A percentile compares a stretch with the other conserved stretches of the same genome.
These are phyloP conservation scores for Moesziomyces sp. DNA, from an alignment of 1,284 basidiomycete genomes.

Conservation along the genomic window DNA sequence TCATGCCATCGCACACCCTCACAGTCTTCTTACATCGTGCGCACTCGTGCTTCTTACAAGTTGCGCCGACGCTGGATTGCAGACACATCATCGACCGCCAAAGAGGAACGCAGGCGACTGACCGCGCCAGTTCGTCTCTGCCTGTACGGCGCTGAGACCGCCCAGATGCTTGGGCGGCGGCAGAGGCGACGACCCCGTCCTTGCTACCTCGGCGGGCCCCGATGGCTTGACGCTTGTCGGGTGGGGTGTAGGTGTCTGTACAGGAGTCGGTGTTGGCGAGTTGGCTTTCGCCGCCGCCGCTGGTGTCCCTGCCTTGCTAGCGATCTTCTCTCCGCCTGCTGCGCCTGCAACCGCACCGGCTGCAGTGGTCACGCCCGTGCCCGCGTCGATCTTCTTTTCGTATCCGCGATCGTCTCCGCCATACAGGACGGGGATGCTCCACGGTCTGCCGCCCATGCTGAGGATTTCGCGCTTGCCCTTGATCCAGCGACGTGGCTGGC, in stretches of 20 bases:
- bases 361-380: neutral
- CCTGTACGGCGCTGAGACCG: constrained; percentile 9
- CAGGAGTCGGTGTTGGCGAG: constrained; percentile 15
- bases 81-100: constrained; percentile 23
- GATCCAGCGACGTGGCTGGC: constrained; percentile 49
- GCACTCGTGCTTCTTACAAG: too few relatives aligned
- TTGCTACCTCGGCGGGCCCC: neutral
- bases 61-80: neutral
- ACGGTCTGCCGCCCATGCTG: constrained; percentile 55
- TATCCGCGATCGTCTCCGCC: constrained; percentile 44
- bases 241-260: constrained; percentile 7
- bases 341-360: neutral
- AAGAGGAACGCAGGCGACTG: constrained; percentile 46
- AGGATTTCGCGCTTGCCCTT: constrained; percentile 52
- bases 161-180: constrained; percentile 43
- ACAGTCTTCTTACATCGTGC: too few relatives aligned
- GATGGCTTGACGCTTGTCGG: neutral
- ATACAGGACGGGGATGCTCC: constrained; percentile 57
- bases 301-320: constrained; percentile 26
- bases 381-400: constrained; percentile 36
- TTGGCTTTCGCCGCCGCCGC: constrained; percentile 3
- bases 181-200: constrained; percentile 23
- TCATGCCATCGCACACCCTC: neutral
- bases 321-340: constrained; percentile 5
- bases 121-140: constrained; percentile 40